Conservation (phyloP, 2,329 filamentous ascomycete species). For the Epichloe gansuensis region DNA sequence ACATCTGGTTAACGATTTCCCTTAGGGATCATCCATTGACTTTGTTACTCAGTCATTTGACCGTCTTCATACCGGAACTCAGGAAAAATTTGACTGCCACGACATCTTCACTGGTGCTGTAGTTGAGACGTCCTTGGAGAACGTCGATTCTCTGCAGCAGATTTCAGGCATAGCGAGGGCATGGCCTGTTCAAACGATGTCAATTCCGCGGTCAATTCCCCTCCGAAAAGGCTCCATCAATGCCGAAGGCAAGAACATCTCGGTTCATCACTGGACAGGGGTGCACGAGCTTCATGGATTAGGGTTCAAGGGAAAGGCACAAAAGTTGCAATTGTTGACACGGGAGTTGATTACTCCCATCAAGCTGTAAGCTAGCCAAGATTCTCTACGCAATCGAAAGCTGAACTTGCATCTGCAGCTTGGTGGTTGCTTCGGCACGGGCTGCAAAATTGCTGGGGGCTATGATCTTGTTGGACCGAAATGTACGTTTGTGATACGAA, state of each 20-base stretch:
- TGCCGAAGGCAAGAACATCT: conserved; percentile 21
- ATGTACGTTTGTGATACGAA: conserved; percentile 13
- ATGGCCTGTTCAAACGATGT: conserved; percentile 22
- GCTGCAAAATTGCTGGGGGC: conserved; percentile 26
- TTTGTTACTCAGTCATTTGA: conserved; percentile 14
- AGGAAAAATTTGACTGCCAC: conserved; percentile 21
- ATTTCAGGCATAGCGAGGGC: conserved; percentile 25
- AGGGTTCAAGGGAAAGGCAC: conserved; percentile 25
- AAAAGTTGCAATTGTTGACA: conserved; percentile 28
- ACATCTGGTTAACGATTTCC: neutral
- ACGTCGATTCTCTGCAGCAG: conserved; percentile 19
- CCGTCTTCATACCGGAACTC: conserved; percentile 6
- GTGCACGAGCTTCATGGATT: conserved; percentile 25
- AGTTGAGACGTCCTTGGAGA: conserved; percentile 20
- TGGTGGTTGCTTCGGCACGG: conserved; percentile 26
- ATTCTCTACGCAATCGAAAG: neutral
- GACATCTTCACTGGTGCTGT: conserved; percentile 24
- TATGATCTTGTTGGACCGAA: conserved; percentile 25
- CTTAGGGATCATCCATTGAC: conserved; percentile 7
- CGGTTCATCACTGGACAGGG: conserved; percentile 21
- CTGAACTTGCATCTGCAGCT: conserved; percentile 14
- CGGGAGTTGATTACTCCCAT: conserved; percentile 28
- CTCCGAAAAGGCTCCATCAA: neutral
- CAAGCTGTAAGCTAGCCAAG: conserved; percentile 16
- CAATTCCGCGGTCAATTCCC: neutral